A percentile compares a stretch with the other conserved stretches of the same genome.
phyloP scores from a whole-genome alignment of 2,329 filamentous ascomycete genomes.

The Ceratocystis smalleyi region DNA sequence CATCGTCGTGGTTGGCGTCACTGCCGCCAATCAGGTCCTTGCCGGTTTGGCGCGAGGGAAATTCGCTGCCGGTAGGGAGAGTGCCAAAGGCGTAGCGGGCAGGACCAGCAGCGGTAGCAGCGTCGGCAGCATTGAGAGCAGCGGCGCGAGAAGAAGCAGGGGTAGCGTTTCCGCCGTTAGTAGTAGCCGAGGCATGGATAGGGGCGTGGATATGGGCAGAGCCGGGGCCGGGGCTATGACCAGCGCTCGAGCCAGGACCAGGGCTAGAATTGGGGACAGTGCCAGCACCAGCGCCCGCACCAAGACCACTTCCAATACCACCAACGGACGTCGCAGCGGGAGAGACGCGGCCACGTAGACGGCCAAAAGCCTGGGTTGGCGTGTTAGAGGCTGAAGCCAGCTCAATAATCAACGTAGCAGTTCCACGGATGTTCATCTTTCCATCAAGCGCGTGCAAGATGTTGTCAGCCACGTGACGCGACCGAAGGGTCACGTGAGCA shows the following conservation, averaged over 20 bases:
- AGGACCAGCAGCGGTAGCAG: background rate
- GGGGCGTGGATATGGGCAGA: background rate
- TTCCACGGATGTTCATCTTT: slow-evolving; percentile 15
- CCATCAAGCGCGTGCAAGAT: slow-evolving; percentile 14
- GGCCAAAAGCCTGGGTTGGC: slow-evolving; percentile 12
- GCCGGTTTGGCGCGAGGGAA: slow-evolving; percentile 40
- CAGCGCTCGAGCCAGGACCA: background rate
- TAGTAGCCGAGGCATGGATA: background rate
- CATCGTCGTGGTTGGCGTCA: slow-evolving; percentile 53
- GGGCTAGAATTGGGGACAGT: background rate
- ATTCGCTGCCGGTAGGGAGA: slow-evolving; percentile 29
- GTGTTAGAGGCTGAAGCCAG: slow-evolving; percentile 12
- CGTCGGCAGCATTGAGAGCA: background rate
- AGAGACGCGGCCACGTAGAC: slow-evolving; percentile 11
- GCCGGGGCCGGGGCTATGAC: background rate
- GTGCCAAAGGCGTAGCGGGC: slow-evolving; percentile 12
- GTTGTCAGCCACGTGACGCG: slow-evolving; percentile 12
- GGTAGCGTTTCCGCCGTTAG: background rate
- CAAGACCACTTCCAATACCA: too few species aligned
- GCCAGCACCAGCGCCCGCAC: background rate
- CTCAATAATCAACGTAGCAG: slow-evolving; percentile 12
- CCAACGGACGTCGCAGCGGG: background rate
- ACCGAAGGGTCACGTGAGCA: slow-evolving; percentile 11
- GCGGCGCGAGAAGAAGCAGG: background rate
- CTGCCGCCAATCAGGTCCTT: slow-evolving; percentile 56